phyloP scores from a whole-genome alignment of 768 basidiomycete species.

The Leccinum fibrillosum region DNA sequence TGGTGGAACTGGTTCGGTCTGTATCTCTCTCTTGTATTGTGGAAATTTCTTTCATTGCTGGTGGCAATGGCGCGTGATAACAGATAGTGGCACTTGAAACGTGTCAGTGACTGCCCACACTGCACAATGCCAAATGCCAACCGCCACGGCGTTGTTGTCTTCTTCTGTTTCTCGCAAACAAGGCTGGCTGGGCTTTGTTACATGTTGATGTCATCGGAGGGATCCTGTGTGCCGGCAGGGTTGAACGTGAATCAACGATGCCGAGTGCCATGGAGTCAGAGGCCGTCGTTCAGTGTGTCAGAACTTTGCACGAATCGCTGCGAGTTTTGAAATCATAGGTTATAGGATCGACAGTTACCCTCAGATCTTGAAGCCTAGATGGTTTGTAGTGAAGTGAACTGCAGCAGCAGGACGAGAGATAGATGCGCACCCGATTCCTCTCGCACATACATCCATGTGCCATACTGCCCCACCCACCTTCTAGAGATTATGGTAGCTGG shows the following conservation, averaged over 20 bases:
- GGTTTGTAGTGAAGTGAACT: not conserved
- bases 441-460: too few species aligned
- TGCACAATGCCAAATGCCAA: not conserved
- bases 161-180: not conserved
- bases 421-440: not conserved
- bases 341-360: not conserved
- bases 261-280: not conserved
- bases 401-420: not conserved
- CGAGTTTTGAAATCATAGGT: not conserved
- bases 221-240: not conserved
- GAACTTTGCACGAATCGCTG: not conserved
- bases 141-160: not conserved
- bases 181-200: too few species aligned
- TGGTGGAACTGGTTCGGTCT: too few species aligned
- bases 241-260: not conserved
- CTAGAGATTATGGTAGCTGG: too few species aligned
- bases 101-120: not conserved
- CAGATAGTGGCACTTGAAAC: not conserved
- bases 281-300: not conserved
- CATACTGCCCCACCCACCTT: too few species aligned
- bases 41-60: too few species aligned
- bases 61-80: too few species aligned
- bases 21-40: too few species aligned
- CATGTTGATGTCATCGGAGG: not conserved
- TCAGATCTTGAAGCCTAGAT: not conserved